Conservation (phyloP, 2,329 filamentous ascomycete genomes). For the Cladosporium sp. region DNA sequence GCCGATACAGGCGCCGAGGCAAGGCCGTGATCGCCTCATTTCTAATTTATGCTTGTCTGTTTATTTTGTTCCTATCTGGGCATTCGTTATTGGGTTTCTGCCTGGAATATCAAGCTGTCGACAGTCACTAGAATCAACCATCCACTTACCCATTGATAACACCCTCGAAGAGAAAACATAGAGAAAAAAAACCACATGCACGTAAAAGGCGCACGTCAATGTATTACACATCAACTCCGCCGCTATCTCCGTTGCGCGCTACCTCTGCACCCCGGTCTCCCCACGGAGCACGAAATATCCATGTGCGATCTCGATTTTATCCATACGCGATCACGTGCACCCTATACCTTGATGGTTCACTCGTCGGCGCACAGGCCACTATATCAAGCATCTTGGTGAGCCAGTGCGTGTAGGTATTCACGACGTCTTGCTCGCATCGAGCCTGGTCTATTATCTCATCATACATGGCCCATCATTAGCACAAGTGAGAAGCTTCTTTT, state of each 20-base stretch:
- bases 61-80: background rate
- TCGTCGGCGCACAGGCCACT: background rate
- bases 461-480: background rate
- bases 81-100: background rate
- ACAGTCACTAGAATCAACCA: background rate
- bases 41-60: background rate
- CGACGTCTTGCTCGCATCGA: background rate
- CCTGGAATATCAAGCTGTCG: background rate
- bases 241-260: constrained; percentile 6
- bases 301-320: background rate
- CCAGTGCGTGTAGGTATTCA: background rate
- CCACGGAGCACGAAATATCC: constrained; percentile 2
- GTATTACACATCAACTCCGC: constrained; percentile 6
- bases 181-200: background rate
- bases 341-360: background rate
- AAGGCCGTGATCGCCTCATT: background rate
- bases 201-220: background rate
- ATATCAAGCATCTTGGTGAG: background rate
- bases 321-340: background rate
- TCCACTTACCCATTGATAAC: background rate
- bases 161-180: background rate
- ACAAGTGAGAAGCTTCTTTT: background rate
- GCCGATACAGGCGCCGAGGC: constrained; percentile 13
- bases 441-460: background rate
- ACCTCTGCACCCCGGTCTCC: constrained; percentile 2